A percentile compares a stretch with the other conserved stretches of the same genome.
Conservation (phyloP, 2,329 filamentous ascomycete genomes). For the Trichoderma asperellum region DNA sequence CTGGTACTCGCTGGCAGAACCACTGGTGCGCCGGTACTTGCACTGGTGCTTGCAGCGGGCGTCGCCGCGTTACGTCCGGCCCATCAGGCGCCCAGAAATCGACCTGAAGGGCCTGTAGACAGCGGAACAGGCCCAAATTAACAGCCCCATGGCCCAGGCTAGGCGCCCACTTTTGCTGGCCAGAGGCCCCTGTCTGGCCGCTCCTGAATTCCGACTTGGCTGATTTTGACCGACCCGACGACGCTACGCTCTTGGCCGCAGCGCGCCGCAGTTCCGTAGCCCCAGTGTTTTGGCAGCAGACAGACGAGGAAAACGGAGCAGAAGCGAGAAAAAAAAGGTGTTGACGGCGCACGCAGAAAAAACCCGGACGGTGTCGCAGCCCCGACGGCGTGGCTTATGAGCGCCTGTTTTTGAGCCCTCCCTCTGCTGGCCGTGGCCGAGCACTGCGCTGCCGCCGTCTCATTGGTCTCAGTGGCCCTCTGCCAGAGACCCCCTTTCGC, state of each 20-base stretch:
- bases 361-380: neutral
- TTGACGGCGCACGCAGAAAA: neutral
- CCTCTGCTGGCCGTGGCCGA: conserved; percentile 3
- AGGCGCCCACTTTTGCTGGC: conserved; percentile 21
- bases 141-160: conserved; percentile 7
- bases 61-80: neutral
- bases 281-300: neutral
- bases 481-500: conserved; percentile 25
- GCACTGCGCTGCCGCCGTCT: conserved; percentile 5
- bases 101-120: neutral
- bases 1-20: neutral
- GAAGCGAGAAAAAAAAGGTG: neutral
- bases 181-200: conserved; percentile 20
- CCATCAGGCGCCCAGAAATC: conserved; percentile 1
- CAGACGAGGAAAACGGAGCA: neutral
- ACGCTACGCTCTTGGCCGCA: conserved; percentile 19
- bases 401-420: neutral
- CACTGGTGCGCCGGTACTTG: neutral
- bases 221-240: conserved; percentile 13
- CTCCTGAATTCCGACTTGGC: conserved; percentile 21
- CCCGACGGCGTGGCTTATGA: neutral
- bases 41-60: neutral
- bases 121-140: conserved; percentile 2
- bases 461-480: conserved; percentile 17
- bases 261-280: conserved; percentile 19